These are phyloP conservation scores for Stromatinia cepivora DNA, from an alignment of 2,329 filamentous ascomycete species.

Conservation along the genomic window DNA sequence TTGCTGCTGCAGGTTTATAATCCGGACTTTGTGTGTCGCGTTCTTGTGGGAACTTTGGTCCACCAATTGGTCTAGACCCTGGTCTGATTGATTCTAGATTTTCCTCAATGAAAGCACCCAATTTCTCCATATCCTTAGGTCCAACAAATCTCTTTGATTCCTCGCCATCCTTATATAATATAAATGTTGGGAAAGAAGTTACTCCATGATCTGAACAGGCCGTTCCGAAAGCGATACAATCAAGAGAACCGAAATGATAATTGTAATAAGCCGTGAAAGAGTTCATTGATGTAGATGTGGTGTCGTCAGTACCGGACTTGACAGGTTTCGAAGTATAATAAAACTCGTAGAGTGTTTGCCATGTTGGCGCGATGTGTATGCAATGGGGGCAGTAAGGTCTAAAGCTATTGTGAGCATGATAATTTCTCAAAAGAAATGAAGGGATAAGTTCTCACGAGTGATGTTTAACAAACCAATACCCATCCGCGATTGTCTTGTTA, in stretches of 20 bases:
- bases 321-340: constrained; percentile 78
- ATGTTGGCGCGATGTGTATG: constrained; percentile 69
- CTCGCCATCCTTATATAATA: constrained; percentile 78
- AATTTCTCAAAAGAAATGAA: neutral
- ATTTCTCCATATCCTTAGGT: constrained; percentile 61
- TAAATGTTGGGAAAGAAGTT: constrained; percentile 71
- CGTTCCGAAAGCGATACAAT: constrained; percentile 82
- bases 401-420: constrained; percentile 4
- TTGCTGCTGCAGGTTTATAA: constrained; percentile 28
- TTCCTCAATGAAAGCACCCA: constrained; percentile 74
- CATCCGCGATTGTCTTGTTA: constrained; percentile 36
- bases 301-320: constrained; percentile 39
- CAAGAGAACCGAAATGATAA: constrained; percentile 81
- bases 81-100: constrained; percentile 76
- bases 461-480: constrained; percentile 43
- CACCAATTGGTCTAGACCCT: constrained; percentile 67
- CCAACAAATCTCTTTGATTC: constrained; percentile 64
- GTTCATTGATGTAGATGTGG: constrained; percentile 50
- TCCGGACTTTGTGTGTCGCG: constrained; percentile 53
- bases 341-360: constrained; percentile 91
- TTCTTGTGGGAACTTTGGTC: constrained; percentile 63
- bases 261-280: constrained; percentile 80
- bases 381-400: constrained; percentile 41
- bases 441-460: constrained; percentile 36
- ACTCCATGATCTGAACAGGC: constrained; percentile 71